Conservation (phyloP, 2,329 filamentous ascomycete genomes). For the Xylaria sp. region DNA sequence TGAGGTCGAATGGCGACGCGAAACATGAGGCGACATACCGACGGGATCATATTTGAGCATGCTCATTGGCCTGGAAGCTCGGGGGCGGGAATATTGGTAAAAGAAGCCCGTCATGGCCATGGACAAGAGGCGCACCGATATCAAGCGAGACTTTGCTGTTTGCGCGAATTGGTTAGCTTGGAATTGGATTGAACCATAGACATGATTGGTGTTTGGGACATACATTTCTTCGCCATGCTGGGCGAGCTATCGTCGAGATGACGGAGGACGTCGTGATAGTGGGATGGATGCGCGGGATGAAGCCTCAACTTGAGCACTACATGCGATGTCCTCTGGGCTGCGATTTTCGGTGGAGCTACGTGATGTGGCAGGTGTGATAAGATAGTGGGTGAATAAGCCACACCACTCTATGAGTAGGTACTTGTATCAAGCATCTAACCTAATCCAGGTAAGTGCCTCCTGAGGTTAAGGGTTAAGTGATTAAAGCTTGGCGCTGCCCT, state of each 20-base stretch:
- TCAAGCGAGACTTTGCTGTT: conserved; percentile 87
- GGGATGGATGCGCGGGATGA: neutral
- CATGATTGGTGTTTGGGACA: neutral
- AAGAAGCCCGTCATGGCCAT: conserved; percentile 99
- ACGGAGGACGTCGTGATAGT: conserved; percentile 18
- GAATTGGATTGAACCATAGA: neutral
- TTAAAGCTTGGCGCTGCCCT: neutral
- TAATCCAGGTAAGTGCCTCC: neutral
- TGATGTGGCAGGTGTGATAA: conserved; percentile 41
- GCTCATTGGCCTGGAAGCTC: conserved; percentile 84
- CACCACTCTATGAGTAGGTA: neutral
- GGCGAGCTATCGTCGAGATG: conserved; percentile 30
- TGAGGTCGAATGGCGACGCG: neutral
- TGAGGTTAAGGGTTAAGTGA: neutral
- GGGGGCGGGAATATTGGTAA: conserved; percentile 87
- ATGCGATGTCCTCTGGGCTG: conserved; percentile 23
- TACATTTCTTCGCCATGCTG: conserved; percentile 59
- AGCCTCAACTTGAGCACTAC: neutral
- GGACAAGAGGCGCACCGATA: conserved; percentile 92
- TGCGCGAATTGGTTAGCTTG: conserved; percentile 24
- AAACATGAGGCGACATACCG: conserved; percentile 64
- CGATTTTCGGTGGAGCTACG: conserved; percentile 45
- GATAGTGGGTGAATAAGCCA: conserved; percentile 3
- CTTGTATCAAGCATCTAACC: too few species aligned
- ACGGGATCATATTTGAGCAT: conserved; percentile 99